These are phyloP conservation scores for Trichosporon faecale DNA, from an alignment of 1,284 basidiomycete genomes.

Conservation along the genomic window DNA sequence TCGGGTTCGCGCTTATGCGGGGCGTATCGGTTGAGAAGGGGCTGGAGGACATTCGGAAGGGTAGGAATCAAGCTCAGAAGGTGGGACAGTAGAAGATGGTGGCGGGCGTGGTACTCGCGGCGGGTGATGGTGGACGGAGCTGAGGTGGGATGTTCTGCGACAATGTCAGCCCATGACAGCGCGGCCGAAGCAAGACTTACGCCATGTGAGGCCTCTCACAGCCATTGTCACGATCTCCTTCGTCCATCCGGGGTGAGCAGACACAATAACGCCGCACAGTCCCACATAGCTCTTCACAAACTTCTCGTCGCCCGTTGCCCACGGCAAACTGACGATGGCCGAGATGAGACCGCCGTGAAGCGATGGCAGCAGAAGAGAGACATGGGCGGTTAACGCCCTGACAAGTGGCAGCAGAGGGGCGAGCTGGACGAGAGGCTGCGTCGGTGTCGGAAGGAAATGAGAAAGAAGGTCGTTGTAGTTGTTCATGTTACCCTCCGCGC, in stretches of 20 bases:
- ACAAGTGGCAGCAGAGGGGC: conserved; percentile 56
- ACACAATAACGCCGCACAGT: conserved; percentile 88
- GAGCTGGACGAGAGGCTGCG: conserved; percentile 34
- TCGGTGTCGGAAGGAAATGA: conserved; percentile 54
- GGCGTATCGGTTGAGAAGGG: conserved; percentile 77
- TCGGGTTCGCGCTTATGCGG: conserved; percentile 89
- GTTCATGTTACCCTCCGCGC: conserved; percentile 46
- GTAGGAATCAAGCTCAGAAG: conserved; percentile 86
- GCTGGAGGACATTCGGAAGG: conserved; percentile 76
- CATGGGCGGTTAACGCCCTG: conserved; percentile 68
- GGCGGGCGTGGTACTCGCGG: conserved; percentile 76
- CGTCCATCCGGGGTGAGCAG: conserved; percentile 89
- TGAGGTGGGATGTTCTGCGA: neutral
- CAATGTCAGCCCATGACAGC: neutral
- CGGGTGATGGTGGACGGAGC: conserved; percentile 61
- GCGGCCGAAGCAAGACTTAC: conserved; percentile 58
- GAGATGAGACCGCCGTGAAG: conserved; percentile 80
- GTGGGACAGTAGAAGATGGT: conserved; percentile 80
- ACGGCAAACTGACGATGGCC: conserved; percentile 82
- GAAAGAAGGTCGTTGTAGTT: conserved; percentile 58
- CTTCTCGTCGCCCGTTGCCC: conserved; percentile 74
- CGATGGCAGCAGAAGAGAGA: conserved; percentile 45
- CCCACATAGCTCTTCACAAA: conserved; percentile 82
- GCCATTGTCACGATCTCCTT: conserved; percentile 76
- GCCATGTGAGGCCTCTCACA: conserved; percentile 79